A percentile compares a stretch with the other conserved stretches of the same genome.
Evolutionary conservation across 2,329 filamentous ascomycete species (phyloP).

Genomic region (Ascocoryne sarcoides): DNA sequence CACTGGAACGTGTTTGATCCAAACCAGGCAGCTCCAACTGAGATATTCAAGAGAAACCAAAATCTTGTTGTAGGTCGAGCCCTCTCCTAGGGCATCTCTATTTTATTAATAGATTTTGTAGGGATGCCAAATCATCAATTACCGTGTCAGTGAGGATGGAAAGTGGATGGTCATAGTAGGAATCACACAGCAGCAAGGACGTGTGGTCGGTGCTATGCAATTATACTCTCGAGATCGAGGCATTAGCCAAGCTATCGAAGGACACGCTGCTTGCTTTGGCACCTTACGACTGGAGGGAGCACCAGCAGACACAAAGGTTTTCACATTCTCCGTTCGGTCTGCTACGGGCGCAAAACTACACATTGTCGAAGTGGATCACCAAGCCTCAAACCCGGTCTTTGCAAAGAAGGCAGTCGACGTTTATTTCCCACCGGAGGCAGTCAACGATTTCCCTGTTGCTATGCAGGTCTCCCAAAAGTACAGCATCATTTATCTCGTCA

Average conservation of each 20-base stretch:
- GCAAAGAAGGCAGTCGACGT: conserved; percentile 95
- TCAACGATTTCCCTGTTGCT: conserved; percentile 94
- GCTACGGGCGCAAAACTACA: conserved; percentile 89
- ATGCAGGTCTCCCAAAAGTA: conserved; percentile 97
- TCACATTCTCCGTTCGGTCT: conserved; percentile 90
- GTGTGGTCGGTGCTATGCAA: conserved; percentile 94
- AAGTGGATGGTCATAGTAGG: conserved; percentile 99
- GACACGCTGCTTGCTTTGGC: conserved; percentile 91
- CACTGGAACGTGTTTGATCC: conserved; percentile 97
- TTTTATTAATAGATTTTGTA: conserved; percentile 29
- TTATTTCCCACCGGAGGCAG: conserved; percentile 92
- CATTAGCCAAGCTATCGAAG: conserved; percentile 96
- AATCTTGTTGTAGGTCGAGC: conserved; percentile 65
- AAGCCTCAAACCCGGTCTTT: conserved; percentile 80
- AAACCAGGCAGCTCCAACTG: conserved; percentile 68
- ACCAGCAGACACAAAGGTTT: conserved; percentile 84
- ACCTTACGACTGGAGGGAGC: conserved; percentile 83
- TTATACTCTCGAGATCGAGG: conserved; percentile 92
- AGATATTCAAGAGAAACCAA: conserved; percentile 89
- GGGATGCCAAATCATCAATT: conserved; percentile 99
- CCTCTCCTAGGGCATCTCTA: neutral
- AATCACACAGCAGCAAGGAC: conserved; percentile 86
- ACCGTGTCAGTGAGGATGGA: conserved; percentile 87
- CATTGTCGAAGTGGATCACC: conserved; percentile 94
- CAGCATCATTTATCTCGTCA: conserved; percentile 92